A percentile compares a stretch with the other conserved stretches of the same genome.
Evolutionary conservation across 371 early-diverging fungal genomes (phyloP).

Genomic region (Fennellomyces sp.): DNA sequence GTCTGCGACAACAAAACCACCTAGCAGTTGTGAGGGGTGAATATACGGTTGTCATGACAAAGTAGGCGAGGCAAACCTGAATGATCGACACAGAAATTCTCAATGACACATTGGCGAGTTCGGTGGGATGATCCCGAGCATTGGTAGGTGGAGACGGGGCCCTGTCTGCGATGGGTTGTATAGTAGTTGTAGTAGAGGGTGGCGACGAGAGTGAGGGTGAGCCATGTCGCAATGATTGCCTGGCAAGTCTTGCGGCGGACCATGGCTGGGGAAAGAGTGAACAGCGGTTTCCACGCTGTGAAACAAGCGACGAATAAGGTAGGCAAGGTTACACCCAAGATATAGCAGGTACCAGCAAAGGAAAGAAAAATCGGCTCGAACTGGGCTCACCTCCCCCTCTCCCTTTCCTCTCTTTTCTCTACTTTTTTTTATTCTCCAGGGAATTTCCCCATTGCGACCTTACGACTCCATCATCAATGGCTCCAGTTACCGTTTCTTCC

Average conservation of each 20-base stretch:
- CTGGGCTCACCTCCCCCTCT: background rate
- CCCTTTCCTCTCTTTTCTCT: background rate
- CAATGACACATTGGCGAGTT: conserved; percentile 23
- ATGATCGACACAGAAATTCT: conserved; percentile 32
- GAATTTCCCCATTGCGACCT: background rate
- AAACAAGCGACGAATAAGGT: conserved; percentile 2
- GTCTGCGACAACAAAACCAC: conserved; percentile 9
- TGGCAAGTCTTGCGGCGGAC: background rate
- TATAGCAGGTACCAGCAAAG: too few relatives aligned
- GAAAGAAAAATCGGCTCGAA: too few relatives aligned
- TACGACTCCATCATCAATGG: conserved; percentile 26
- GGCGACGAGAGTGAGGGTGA: background rate
- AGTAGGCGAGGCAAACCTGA: background rate
- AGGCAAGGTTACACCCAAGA: background rate
- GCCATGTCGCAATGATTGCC: background rate
- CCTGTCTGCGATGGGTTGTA: background rate
- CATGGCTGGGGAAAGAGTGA: too few relatives aligned
- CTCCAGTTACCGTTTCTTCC: conserved; percentile 53
- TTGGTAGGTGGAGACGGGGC: conserved; percentile 18
- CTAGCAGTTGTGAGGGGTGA: background rate
- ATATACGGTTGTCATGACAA: background rate
- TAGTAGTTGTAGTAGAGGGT: conserved; percentile 6
- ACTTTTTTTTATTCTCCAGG: conserved; percentile 1
- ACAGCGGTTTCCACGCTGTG: too few relatives aligned
- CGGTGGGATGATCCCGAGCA: conserved; percentile 22